Evolutionary conservation across 169 alveolate genomes (phyloP).

Genomic region (Eimeria maxima): DNA sequence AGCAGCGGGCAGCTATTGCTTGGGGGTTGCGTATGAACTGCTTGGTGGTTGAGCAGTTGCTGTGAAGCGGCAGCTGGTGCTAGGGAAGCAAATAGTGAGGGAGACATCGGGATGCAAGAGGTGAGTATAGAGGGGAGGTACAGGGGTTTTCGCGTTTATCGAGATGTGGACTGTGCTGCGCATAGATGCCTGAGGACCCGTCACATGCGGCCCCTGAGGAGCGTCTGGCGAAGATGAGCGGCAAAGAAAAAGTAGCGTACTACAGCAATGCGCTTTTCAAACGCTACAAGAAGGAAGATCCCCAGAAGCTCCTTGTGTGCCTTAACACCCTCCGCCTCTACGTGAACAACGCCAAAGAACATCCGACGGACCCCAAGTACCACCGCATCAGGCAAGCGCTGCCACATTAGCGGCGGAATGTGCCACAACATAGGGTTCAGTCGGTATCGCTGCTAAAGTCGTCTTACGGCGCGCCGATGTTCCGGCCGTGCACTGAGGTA

Average conservation of each 20-base stretch:
- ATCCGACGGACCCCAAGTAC: conserved; percentile 87
- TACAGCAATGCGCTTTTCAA: conserved; percentile 85
- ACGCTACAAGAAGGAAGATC: conserved; percentile 83
- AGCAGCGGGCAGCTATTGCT: background rate
- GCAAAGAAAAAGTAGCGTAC: conserved; percentile 86
- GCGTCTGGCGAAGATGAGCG: conserved; percentile 80
- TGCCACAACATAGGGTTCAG: background rate
- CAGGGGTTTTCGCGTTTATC: background rate
- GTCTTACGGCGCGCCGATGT: background rate
- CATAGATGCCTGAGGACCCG: conserved; percentile 81
- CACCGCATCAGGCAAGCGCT: conserved; percentile 84
- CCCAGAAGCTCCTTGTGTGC: conserved; percentile 83
- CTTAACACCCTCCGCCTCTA: conserved; percentile 84
- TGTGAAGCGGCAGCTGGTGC: background rate
- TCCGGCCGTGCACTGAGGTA: background rate
- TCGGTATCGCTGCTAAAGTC: background rate
- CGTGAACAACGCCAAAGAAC: conserved; percentile 83
- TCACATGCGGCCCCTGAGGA: conserved; percentile 68
- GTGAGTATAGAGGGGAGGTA: background rate
- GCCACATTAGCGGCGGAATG: background rate
- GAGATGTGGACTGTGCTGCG: conserved; percentile 33
- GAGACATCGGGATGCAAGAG: background rate
- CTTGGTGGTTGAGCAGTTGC: background rate
- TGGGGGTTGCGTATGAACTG: background rate
- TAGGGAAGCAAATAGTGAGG: background rate